Percentiles rank a stretch among this genome's conserved stretches.
These are phyloP conservation scores for Yamadazyma sp. DNA, from an alignment of 805 yeast genomes.

Conservation along the genomic window DNA sequence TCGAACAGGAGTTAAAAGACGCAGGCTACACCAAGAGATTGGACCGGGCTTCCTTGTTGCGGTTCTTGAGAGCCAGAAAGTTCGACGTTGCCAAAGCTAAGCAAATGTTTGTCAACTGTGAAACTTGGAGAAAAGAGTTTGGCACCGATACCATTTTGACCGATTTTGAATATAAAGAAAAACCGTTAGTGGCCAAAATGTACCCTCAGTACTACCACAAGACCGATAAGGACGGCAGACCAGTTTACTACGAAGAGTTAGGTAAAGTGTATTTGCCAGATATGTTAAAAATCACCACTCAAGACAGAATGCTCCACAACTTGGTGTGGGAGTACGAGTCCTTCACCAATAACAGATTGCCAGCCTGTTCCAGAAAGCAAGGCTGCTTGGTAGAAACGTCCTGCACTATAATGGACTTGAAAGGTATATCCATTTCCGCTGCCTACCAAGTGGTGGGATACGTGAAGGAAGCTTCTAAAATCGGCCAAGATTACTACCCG, in stretches of 20 bases:
- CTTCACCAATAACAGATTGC: slow-evolving; percentile 77
- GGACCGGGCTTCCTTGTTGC: slow-evolving; percentile 80
- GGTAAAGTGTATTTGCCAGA: slow-evolving; percentile 87
- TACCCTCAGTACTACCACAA: slow-evolving; percentile 98
- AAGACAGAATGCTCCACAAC: slow-evolving; percentile 94
- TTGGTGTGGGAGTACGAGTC: slow-evolving; percentile 98
- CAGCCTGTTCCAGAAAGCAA: slow-evolving; percentile 87
- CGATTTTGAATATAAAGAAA: slow-evolving; percentile 92
- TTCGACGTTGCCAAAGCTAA: slow-evolving; percentile 79
- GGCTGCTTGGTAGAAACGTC: slow-evolving; percentile 88
- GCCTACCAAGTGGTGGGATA: slow-evolving; percentile 84
- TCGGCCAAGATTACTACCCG: slow-evolving; percentile 97
- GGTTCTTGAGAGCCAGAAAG: slow-evolving; percentile 94
- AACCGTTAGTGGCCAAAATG: slow-evolving; percentile 80
- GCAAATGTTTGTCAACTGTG: slow-evolving; percentile 83
- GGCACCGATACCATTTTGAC: slow-evolving; percentile 84
- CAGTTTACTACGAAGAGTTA: slow-evolving; percentile 89
- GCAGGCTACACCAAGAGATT: slow-evolving; percentile 73
- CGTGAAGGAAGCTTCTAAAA: slow-evolving; percentile 88
- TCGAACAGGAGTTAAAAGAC: slow-evolving; percentile 57
- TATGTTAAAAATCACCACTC: slow-evolving; percentile 90
- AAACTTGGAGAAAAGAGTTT: slow-evolving; percentile 85
- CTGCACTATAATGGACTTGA: slow-evolving; percentile 92
- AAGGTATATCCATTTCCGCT: slow-evolving; percentile 84
- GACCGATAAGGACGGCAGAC: slow-evolving; percentile 96